Evolutionary conservation across 306 rosid genomes (phyloP).

Genomic region (Alnus rubra): DNA sequence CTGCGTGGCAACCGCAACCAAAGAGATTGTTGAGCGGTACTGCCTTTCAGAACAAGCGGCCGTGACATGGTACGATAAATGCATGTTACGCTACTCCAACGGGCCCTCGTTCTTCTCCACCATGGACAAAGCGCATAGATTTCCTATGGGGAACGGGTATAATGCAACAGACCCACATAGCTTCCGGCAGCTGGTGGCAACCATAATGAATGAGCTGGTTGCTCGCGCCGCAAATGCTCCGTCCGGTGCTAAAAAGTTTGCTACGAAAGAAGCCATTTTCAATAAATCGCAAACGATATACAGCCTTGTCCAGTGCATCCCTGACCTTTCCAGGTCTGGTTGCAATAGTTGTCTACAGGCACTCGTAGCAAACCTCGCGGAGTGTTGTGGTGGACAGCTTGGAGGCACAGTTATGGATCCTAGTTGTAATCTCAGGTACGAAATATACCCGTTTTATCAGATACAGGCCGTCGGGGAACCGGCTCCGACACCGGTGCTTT

Average conservation of each 20-base stretch:
- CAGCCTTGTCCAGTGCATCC: constrained; percentile 11
- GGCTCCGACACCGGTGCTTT: too few relatives aligned
- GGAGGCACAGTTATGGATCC: background rate
- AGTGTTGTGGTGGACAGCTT: background rate
- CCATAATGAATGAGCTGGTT: background rate
- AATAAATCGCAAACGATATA: background rate
- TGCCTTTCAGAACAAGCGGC: constrained; percentile 39
- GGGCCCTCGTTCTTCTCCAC: background rate
- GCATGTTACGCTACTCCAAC: constrained; percentile 38
- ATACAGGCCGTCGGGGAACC: too few relatives aligned
- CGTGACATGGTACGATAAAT: constrained; percentile 53
- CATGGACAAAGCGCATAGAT: too few relatives aligned
- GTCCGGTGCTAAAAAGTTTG: background rate
- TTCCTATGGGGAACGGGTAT: too few relatives aligned
- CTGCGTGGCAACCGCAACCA: constrained; percentile 40
- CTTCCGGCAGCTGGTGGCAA: background rate
- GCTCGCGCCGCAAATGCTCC: background rate
- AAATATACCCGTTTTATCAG: background rate
- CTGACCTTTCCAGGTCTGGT: background rate
- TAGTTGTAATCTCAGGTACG: background rate
- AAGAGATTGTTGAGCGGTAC: constrained; percentile 5
- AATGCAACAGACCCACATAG: background rate
- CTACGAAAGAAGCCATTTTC: background rate
- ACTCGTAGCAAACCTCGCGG: background rate
- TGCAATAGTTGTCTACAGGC: background rate